A percentile compares a stretch with the other conserved stretches of the same genome.
These are phyloP conservation scores for Mrakia frigida DNA, from an alignment of 768 basidiomycete genomes.

Conservation along the genomic window DNA sequence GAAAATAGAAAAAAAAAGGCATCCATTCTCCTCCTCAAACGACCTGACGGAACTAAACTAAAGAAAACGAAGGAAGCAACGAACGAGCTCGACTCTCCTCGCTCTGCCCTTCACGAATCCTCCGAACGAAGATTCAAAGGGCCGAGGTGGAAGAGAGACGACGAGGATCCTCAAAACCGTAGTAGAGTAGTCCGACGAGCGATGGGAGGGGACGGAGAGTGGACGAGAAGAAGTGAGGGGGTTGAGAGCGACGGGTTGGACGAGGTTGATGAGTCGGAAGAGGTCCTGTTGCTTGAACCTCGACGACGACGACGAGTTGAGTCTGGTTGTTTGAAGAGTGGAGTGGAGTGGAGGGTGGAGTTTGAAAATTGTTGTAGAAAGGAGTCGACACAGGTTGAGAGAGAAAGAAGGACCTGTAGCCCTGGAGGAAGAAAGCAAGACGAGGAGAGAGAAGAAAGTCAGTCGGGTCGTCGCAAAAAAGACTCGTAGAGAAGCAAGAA, in stretches of 20 bases:
- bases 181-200: background rate
- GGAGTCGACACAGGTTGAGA: background rate
- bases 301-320: background rate
- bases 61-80: background rate
- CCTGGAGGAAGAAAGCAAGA: background rate
- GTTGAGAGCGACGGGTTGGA: background rate
- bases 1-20: background rate
- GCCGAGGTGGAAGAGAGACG: too few species aligned
- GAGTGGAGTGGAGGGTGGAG: slow-evolving; percentile 16
- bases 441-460: too few species aligned
- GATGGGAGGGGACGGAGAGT: background rate
- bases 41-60: background rate
- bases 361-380: slow-evolving; percentile 1
- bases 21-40: background rate
- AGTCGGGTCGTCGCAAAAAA: too few species aligned
- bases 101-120: background rate
- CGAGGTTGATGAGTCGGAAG: slow-evolving; percentile 12
- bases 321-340: background rate
- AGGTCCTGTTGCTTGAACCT: background rate
- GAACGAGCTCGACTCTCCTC: background rate
- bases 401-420: slow-evolving; percentile 28
- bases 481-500: background rate
- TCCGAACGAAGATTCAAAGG: background rate
- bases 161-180: background rate
- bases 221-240: too few species aligned